A percentile compares a stretch with the other conserved stretches of the same genome.
These are phyloP conservation scores for Oryza coarctata DNA, from an alignment of 176 grass and related monocot genomes.

Conservation along the genomic window DNA sequence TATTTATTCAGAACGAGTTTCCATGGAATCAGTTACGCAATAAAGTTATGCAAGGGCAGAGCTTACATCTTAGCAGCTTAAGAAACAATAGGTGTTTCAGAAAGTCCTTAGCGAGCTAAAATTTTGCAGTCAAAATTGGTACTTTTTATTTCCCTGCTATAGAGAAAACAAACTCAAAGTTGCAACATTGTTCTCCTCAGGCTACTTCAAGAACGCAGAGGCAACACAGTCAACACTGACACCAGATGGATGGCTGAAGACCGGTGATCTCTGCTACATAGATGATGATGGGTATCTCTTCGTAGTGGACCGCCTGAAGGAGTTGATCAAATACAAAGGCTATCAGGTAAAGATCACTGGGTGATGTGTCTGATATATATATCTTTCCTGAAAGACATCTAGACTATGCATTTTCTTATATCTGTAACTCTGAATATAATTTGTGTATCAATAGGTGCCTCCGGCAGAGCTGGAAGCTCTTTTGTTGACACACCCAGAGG, in stretches of 20 bases:
- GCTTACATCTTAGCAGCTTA: neutral
- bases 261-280: constrained; percentile 93
- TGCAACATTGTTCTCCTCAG: constrained; percentile 40
- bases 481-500: constrained; percentile 67
- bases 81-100: neutral
- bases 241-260: constrained; percentile 81
- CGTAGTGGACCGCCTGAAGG: constrained; percentile 89
- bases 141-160: neutral
- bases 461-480: constrained; percentile 91
- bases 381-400: neutral
- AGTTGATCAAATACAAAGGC: constrained; percentile 98
- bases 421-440: constrained; percentile 1
- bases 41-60: neutral
- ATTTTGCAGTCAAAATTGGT: neutral
- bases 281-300: constrained; percentile 95
- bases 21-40: neutral
- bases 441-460: constrained; percentile 53
- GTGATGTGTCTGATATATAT: neutral
- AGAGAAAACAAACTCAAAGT: neutral
- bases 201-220: constrained; percentile 80
- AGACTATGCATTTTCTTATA: neutral
- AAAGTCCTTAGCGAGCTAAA: neutral
- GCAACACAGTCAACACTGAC: constrained; percentile 69
- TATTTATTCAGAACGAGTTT: neutral
- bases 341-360: constrained; percentile 63